phyloP scores from a whole-genome alignment of 805 yeast species.

The Cyberlindnera maclurae region DNA sequence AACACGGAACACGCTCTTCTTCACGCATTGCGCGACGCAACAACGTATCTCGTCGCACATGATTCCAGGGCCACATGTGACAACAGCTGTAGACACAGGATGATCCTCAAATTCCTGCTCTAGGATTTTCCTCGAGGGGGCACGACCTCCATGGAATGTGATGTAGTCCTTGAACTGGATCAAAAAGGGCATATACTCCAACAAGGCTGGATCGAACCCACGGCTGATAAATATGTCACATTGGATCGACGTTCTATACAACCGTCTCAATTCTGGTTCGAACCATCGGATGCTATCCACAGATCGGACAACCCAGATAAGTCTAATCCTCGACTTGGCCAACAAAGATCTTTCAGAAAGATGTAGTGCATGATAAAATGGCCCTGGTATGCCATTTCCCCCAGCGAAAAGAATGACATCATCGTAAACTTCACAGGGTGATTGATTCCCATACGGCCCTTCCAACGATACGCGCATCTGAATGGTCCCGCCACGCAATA shows the following conservation, averaged over 20 bases:
- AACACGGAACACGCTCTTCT: constrained; percentile 39
- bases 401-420: constrained; percentile 39
- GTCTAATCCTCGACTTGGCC: constrained; percentile 29
- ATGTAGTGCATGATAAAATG: constrained; percentile 34
- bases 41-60: constrained; percentile 55
- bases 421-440: constrained; percentile 31
- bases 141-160: constrained; percentile 38
- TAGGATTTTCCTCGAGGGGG: constrained; percentile 36
- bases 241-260: constrained; percentile 30
- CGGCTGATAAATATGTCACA: constrained; percentile 37
- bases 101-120: constrained; percentile 31
- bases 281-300: constrained; percentile 46
- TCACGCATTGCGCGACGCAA: constrained; percentile 35
- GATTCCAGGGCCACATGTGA: constrained; percentile 59
- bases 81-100: constrained; percentile 40
- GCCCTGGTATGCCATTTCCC: constrained; percentile 48
- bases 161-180: constrained; percentile 16
- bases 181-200: constrained; percentile 1
- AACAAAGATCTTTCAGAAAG: constrained; percentile 18
- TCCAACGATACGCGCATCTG: constrained; percentile 40
- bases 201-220: constrained; percentile 15
- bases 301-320: constrained; percentile 61
- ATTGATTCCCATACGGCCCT: constrained; percentile 53
- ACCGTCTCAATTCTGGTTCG: constrained; percentile 15
- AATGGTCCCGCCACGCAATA: constrained; percentile 2